phyloP scores from a whole-genome alignment of 352 stramenopile genomes.

The Phytophthora megakarya region DNA sequence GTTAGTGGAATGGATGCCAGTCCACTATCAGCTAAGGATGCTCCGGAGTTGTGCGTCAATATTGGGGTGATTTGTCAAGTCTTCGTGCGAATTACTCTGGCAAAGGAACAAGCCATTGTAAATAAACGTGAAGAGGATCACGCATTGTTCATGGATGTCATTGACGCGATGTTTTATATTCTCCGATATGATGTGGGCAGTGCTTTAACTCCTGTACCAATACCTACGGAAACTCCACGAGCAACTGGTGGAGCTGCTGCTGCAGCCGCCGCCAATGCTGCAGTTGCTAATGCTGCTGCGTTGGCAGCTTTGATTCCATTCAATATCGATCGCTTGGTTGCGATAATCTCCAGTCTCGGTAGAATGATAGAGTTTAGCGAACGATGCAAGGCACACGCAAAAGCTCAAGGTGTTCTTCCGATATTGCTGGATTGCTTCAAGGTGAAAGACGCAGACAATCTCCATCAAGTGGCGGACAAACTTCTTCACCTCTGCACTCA shows the following conservation, averaged over 20 bases:
- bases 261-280: conserved; percentile 30
- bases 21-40: conserved; percentile 38
- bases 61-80: conserved; percentile 42
- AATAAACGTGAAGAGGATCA: not conserved
- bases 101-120: conserved; percentile 21
- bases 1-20: conserved; percentile 30
- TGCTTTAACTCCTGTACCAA: conserved; percentile 18
- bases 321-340: conserved; percentile 31
- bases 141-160: conserved; percentile 22
- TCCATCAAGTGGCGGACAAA: conserved; percentile 67
- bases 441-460: conserved; percentile 28
- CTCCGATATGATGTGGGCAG: conserved; percentile 45
- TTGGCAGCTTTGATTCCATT: conserved; percentile 40
- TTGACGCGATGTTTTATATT: conserved; percentile 46
- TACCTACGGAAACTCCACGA: conserved; percentile 17
- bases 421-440: conserved; percentile 53
- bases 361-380: conserved; percentile 54
- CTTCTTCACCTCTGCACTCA: conserved; percentile 55
- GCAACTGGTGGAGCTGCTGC: conserved; percentile 15
- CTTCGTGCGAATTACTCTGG: conserved; percentile 47
- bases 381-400: conserved; percentile 44
- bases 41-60: conserved; percentile 32
- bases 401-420: conserved; percentile 39
- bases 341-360: conserved; percentile 51
- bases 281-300: conserved; percentile 26